Evolutionary conservation across 768 basidiomycete genomes (phyloP).

Genomic region (Pholiota conissans): DNA sequence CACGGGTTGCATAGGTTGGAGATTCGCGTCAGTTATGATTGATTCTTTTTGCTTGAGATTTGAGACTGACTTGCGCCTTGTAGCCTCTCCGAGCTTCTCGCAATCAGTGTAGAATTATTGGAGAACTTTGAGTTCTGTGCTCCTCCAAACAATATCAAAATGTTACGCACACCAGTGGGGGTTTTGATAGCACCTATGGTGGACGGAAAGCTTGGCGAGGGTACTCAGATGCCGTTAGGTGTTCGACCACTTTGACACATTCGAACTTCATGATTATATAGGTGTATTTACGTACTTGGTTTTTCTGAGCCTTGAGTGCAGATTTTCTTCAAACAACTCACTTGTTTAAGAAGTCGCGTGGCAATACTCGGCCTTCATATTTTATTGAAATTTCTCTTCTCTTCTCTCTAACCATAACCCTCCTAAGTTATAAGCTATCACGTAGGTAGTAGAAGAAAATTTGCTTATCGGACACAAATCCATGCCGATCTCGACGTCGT

Average conservation of each 20-base stretch:
- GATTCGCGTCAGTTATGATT: constrained; percentile 7
- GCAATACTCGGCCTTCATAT: no score
- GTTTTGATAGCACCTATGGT: constrained; percentile 12
- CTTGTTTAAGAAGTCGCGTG: no score
- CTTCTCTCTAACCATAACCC: no score
- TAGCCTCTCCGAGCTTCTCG: constrained; percentile 9
- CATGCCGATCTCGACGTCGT: no score
- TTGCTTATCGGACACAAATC: no score
- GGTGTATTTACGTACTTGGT: no score
- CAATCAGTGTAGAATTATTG: constrained; percentile 5
- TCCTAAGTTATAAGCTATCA: no score
- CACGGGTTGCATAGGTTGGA: constrained; percentile 12
- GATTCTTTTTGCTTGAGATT: not conserved
- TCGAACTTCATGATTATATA: no score
- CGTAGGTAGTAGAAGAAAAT: no score
- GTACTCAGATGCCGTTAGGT: constrained; percentile 9
- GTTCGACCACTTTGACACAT: constrained; percentile 11
- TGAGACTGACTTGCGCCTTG: not conserved
- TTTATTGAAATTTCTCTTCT: no score
- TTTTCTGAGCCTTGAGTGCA: no score
- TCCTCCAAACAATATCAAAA: constrained; percentile 6
- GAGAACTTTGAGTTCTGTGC: constrained; percentile 13
- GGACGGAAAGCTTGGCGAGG: constrained; percentile 6
- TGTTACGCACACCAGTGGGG: constrained; percentile 10
- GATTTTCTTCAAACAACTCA: no score